Evolutionary conservation across 1,139 yeast species (phyloP), one percentile per base, ranked within the genome.

Genomic region (Protomyces inundatus): DNA sequence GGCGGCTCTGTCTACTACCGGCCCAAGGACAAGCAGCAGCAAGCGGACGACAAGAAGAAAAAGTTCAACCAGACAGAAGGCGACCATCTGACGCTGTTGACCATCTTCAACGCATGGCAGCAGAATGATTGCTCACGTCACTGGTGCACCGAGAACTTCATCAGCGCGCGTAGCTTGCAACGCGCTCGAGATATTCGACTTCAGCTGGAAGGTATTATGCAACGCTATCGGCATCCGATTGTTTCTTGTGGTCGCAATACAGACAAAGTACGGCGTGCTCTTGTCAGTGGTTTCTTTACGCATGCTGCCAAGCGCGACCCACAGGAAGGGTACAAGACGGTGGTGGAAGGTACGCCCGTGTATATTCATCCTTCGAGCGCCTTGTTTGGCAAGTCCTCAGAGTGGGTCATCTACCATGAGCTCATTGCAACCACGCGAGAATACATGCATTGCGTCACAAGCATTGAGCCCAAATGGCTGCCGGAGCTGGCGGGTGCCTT

Each of bases 301-400:
- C 88, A 90, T 72, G 81, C 90, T 23, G 95, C 97, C 3, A 85
- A 87, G 71, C 76, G 88, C 69, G 90, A 89, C 69, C 82, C 87
- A 0, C 89, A 87, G 62, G 87, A 84, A 60, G 88, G 89, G 1
- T 93, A 86, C 75, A 84, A 84, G 70, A 91, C 97, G 0, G 75
- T 93, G 14, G 81, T 83, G 4, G 96, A 89, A 68, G 82, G 82
- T 45, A 87, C 96, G 0, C 84, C 88, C 0, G 97, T 91, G 6
- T 84, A 81, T 66, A 79, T 95, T 70, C 98, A 95, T 73, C 98
- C 98, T 1, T 87, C 96, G 1, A 88, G 96, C 55, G 80, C 95
- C 0, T 74, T 93, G 40, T 88, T 83, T 72, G 88, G 86, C 16
- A 87, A 86, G 69, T 82, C 80, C 23, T 85, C 91, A 2, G 90